phyloP scores from a whole-genome alignment of 768 basidiomycete species.

The Panus rudis region DNA sequence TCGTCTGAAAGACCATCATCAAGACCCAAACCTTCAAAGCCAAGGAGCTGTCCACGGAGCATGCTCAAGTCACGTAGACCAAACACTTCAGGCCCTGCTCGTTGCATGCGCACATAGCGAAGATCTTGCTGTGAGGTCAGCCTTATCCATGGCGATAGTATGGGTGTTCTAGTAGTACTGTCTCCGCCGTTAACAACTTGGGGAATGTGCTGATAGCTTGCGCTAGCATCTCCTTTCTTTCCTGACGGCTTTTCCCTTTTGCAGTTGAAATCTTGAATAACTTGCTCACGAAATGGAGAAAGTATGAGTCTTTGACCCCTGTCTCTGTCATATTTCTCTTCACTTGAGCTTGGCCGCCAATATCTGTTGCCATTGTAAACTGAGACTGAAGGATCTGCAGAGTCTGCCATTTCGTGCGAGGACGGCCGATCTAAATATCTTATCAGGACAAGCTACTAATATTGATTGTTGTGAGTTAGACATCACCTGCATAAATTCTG shows the following conservation, averaged over 20 bases:
- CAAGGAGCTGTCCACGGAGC: conserved; percentile 3
- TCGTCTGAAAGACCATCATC: too few relatives aligned
- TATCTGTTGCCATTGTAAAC: not conserved
- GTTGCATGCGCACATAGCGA: too few relatives aligned
- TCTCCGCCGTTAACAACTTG: conserved; percentile 23
- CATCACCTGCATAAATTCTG: not conserved
- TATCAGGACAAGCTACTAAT: not conserved
- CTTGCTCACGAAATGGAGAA: not conserved
- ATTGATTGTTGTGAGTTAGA: not conserved
- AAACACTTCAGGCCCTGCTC: too few relatives aligned
- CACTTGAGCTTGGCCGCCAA: not conserved
- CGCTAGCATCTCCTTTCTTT: not conserved
- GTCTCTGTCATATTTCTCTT: not conserved
- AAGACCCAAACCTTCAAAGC: too few relatives aligned
- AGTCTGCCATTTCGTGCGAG: not conserved
- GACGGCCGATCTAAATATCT: not conserved
- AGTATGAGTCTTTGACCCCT: not conserved
- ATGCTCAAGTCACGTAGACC: conserved; percentile 5
- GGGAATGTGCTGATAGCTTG: not conserved
- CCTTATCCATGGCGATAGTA: conserved; percentile 5
- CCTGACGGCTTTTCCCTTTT: not conserved
- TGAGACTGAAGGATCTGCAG: not conserved
- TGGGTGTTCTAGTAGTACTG: conserved; percentile 22
- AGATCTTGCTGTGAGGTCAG: too few relatives aligned
- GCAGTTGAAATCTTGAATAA: not conserved